Conservation (phyloP, 306 rosid species). For the Sindora glabra region DNA sequence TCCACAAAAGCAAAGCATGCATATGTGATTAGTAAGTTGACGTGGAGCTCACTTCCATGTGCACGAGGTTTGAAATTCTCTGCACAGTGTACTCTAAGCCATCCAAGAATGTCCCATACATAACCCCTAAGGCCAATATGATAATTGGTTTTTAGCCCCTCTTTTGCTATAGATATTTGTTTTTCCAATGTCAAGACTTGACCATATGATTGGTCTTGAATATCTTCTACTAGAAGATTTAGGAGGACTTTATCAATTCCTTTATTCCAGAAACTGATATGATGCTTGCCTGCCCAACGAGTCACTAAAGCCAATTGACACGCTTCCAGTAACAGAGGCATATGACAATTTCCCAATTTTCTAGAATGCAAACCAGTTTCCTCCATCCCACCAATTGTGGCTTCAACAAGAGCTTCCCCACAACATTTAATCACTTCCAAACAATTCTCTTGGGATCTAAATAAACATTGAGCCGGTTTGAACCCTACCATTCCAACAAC, state of each 20-base stretch:
- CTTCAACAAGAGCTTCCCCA: slow-evolving; percentile 62
- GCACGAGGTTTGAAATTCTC: slow-evolving; percentile 43
- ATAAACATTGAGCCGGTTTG: slow-evolving; percentile 66
- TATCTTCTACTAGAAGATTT: slow-evolving; percentile 53
- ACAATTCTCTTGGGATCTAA: slow-evolving; percentile 48
- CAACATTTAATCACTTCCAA: slow-evolving; percentile 33
- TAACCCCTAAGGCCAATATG: slow-evolving; percentile 46
- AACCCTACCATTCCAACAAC: slow-evolving; percentile 61
- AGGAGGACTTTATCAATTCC: slow-evolving; percentile 65
- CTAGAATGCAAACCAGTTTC: slow-evolving; percentile 27
- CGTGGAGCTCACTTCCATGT: slow-evolving; percentile 28
- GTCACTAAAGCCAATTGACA: slow-evolving; percentile 66
- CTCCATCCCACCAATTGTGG: slow-evolving; percentile 56
- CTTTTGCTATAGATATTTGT: slow-evolving; percentile 40
- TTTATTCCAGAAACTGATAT: slow-evolving; percentile 59
- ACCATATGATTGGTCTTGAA: slow-evolving; percentile 27
- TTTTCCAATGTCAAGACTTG: slow-evolving; percentile 41
- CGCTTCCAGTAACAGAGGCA: slow-evolving; percentile 55
- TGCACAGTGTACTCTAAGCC: slow-evolving; percentile 55
- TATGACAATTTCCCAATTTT: slow-evolving; percentile 32
- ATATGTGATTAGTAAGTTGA: slow-evolving; percentile 50
- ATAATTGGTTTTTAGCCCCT: slow-evolving; percentile 40
- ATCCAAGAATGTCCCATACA: slow-evolving; percentile 86
- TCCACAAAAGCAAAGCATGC: slow-evolving; percentile 65
- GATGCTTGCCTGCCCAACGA: slow-evolving; percentile 83